Conservation (phyloP, 345 rosid genomes). For the Raphanus raphanistrum region DNA sequence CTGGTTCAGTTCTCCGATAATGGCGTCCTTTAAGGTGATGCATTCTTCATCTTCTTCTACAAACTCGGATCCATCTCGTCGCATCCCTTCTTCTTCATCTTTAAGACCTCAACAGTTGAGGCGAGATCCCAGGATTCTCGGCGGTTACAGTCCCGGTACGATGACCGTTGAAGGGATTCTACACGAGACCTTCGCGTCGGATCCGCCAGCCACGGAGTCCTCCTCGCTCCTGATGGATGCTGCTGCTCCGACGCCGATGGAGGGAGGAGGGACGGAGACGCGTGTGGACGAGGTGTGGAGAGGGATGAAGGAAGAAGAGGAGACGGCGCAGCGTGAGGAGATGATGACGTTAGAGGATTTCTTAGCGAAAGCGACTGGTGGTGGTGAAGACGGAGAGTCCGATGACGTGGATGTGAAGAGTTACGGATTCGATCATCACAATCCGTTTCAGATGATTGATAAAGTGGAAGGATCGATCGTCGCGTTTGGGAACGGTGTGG, state of each 20-base stretch:
- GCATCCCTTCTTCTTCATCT: slow-evolving; percentile 36
- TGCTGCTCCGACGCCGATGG: slow-evolving; percentile 6
- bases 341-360: slow-evolving; percentile 89
- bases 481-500: slow-evolving; percentile 38
- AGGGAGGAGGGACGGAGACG: background rate
- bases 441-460: slow-evolving; percentile 60
- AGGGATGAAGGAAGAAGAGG: slow-evolving; percentile 65
- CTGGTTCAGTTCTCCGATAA: slow-evolving; percentile 5
- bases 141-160: slow-evolving; percentile 13
- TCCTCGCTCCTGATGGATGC: slow-evolving; percentile 27
- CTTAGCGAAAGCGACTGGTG: slow-evolving; percentile 64
- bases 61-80: slow-evolving; percentile 66
- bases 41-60: slow-evolving; percentile 59
- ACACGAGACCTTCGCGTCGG: slow-evolving; percentile 33
- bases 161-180: slow-evolving; percentile 24
- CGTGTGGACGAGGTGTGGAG: slow-evolving; percentile 81
- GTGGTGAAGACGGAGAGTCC: background rate
- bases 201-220: slow-evolving; percentile 36
- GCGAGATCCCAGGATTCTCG: slow-evolving; percentile 20
- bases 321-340: slow-evolving; percentile 53
- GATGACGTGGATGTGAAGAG: slow-evolving; percentile 37
- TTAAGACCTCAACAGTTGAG: slow-evolving; percentile 32
- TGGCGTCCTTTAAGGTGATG: slow-evolving; percentile 76
- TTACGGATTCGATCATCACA: slow-evolving; percentile 52
- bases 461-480: slow-evolving; percentile 40